Evolutionary conservation across 352 stramenopile genomes (phyloP).

Genomic region (Hyaloperonospora arabidopsidis): DNA sequence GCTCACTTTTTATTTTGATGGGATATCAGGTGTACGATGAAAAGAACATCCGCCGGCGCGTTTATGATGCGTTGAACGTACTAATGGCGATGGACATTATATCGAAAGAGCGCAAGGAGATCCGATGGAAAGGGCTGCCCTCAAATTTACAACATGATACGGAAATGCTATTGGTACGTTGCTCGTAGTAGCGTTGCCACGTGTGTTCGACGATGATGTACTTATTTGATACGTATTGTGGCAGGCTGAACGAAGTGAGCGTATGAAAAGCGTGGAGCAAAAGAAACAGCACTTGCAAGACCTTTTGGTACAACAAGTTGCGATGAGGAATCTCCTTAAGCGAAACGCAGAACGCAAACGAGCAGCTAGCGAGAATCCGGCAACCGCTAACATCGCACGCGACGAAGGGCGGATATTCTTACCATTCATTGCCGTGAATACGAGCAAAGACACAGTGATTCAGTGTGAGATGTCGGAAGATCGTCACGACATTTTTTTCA

Average conservation of each 20-base stretch:
- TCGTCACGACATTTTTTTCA: slow-evolving; percentile 93
- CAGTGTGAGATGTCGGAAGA: slow-evolving; percentile 96
- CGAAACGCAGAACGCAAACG: slow-evolving; percentile 76
- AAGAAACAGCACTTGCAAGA: slow-evolving; percentile 90
- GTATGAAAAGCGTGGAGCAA: slow-evolving; percentile 73
- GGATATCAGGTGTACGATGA: slow-evolving; percentile 81
- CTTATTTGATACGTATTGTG: slow-evolving; percentile 4
- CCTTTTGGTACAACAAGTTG: slow-evolving; percentile 90
- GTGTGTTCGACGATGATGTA: background rate
- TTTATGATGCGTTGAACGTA: slow-evolving; percentile 97
- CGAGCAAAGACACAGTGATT: slow-evolving; percentile 89
- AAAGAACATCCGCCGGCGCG: slow-evolving; percentile 93
- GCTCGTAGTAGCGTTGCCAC: background rate
- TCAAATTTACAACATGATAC: slow-evolving; percentile 82
- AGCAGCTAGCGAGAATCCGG: slow-evolving; percentile 29
- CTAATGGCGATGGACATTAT: slow-evolving; percentile 98
- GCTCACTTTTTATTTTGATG: slow-evolving; percentile 5
- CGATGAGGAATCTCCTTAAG: slow-evolving; percentile 90
- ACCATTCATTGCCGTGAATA: slow-evolving; percentile 97
- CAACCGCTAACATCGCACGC: slow-evolving; percentile 21
- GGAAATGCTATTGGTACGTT: slow-evolving; percentile 70
- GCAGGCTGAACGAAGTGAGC: slow-evolving; percentile 65
- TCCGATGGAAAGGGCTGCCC: slow-evolving; percentile 76
- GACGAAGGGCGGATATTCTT: slow-evolving; percentile 88
- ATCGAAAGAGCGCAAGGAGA: slow-evolving; percentile 93